Percentiles rank a stretch among this genome's conserved stretches.
Conservation (phyloP, 805 yeast species). For the Hanseniaspora lachancei region DNA sequence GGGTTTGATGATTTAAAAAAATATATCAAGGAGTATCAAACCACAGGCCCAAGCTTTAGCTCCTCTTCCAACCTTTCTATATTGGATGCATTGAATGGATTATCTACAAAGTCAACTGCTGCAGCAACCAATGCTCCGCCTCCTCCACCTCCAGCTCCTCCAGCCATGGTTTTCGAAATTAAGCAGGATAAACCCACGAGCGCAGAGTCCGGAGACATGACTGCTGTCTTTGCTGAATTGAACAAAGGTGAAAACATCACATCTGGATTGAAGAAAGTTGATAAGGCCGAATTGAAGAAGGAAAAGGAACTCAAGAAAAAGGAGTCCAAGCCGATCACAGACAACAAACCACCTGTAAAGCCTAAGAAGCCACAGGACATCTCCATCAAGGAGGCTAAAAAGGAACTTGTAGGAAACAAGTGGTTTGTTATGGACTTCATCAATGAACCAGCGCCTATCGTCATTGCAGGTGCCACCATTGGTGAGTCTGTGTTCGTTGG, state of each 20-base stretch:
- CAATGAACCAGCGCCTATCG: conserved; percentile 40
- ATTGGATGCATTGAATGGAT: conserved; percentile 33
- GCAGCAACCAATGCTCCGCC: conserved; percentile 43
- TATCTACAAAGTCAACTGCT: conserved; percentile 20
- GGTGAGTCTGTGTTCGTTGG: conserved; percentile 85
- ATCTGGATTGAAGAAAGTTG: conserved; percentile 78
- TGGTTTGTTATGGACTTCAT: conserved; percentile 81
- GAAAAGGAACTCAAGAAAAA: conserved; percentile 34
- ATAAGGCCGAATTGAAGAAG: conserved; percentile 58
- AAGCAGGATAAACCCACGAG: conserved; percentile 21
- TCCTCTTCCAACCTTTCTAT: conserved; percentile 45
- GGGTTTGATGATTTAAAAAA: conserved; percentile 57
- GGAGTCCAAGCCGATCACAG: conserved; percentile 25
- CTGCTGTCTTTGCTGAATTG: conserved; percentile 83
- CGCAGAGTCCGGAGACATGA: conserved; percentile 41
- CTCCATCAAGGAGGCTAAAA: conserved; percentile 41
- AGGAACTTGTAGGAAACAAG: conserved; percentile 70
- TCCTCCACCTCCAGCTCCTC: conserved; percentile 90
- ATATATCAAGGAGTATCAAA: conserved; percentile 64
- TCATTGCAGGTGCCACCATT: conserved; percentile 57
- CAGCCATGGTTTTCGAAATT: conserved; percentile 51
- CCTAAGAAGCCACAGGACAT: conserved; percentile 72
- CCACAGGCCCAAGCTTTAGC: conserved; percentile 79
- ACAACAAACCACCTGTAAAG: conserved; percentile 41
- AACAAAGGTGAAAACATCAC: conserved; percentile 79